These are phyloP conservation scores for Hyphopichia khmerensis DNA, from an alignment of 1,139 yeast species.

Conservation along the genomic window DNA sequence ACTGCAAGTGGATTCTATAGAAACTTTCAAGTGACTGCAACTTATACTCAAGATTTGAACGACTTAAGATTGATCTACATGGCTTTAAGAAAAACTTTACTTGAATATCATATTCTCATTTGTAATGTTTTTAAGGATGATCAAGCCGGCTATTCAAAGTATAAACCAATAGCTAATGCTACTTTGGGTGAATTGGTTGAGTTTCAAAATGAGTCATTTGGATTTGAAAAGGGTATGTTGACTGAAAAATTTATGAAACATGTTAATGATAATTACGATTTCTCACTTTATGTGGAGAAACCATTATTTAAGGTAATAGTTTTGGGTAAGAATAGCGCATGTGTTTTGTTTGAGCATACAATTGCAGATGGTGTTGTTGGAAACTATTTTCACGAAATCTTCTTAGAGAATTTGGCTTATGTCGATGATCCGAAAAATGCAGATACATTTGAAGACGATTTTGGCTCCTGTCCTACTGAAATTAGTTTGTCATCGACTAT, in stretches of 20 bases:
- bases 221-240: slow-evolving; percentile 13
- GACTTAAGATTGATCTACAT: slow-evolving; percentile 16
- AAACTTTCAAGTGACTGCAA: slow-evolving; percentile 36
- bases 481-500: slow-evolving; percentile 11
- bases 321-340: slow-evolving; percentile 19
- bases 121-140: slow-evolving; percentile 28
- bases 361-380: slow-evolving; percentile 46
- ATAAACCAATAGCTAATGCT: slow-evolving; percentile 23
- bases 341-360: slow-evolving; percentile 39
- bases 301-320: slow-evolving; percentile 34
- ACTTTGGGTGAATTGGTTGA: slow-evolving; percentile 25
- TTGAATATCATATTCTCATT: slow-evolving; percentile 35
- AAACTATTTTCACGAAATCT: slow-evolving; percentile 35
- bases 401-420: slow-evolving; percentile 27
- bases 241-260: slow-evolving; percentile 29
- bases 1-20: slow-evolving; percentile 28
- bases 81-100: slow-evolving; percentile 32
- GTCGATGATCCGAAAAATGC: slow-evolving; percentile 13
- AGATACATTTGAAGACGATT: slow-evolving; percentile 6
- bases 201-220: slow-evolving; percentile 13
- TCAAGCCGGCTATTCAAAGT: slow-evolving; percentile 12
- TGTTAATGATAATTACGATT: slow-evolving; percentile 18
- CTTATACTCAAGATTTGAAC: slow-evolving; percentile 25
- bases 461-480: slow-evolving; percentile 1
- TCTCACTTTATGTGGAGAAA: slow-evolving; percentile 21